A percentile compares a stretch with the other conserved stretches of the same genome.
These are phyloP conservation scores for Elaeis oleifera DNA, from an alignment of 202 grass and related monocot species.

Conservation along the genomic window DNA sequence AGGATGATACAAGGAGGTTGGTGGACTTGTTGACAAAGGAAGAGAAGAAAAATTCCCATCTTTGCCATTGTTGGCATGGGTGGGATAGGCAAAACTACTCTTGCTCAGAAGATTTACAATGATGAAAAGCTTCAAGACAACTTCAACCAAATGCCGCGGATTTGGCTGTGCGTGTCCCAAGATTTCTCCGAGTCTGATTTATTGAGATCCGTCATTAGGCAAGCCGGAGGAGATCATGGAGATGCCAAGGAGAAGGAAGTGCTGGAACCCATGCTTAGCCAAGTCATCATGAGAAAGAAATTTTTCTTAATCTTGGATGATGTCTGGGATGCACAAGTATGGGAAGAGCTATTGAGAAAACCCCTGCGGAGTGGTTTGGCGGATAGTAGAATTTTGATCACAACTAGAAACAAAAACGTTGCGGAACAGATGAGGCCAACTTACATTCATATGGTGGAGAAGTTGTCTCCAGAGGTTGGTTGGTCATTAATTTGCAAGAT, in stretches of 20 bases:
- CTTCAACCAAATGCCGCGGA: too few relatives aligned
- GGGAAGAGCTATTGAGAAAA: background rate
- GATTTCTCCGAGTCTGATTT: conserved; percentile 7
- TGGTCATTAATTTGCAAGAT: background rate
- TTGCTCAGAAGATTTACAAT: too few relatives aligned
- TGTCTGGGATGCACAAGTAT: background rate
- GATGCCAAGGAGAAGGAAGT: background rate
- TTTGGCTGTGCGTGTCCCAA: conserved; percentile 32
- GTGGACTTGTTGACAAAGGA: conserved; percentile 12
- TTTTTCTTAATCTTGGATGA: background rate
- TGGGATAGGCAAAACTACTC: background rate
- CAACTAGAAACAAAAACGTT: background rate
- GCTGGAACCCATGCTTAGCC: background rate
- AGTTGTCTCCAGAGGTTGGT: background rate
- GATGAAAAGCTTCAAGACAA: too few relatives aligned
- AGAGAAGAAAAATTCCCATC: conserved; percentile 14
- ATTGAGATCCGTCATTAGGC: background rate
- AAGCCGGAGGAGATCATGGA: too few relatives aligned
- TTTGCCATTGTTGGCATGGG: conserved; percentile 33
- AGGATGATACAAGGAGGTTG: conserved; percentile 12
- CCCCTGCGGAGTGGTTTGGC: background rate
- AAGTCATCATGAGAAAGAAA: background rate
- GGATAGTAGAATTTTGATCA: background rate
- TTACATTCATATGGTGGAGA: background rate
- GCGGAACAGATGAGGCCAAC: background rate